Percentiles rank a stretch among this genome's conserved stretches.
These are phyloP conservation scores for Phytophthora cryptogea DNA, from an alignment of 352 stramenopile species.

Conservation along the genomic window DNA sequence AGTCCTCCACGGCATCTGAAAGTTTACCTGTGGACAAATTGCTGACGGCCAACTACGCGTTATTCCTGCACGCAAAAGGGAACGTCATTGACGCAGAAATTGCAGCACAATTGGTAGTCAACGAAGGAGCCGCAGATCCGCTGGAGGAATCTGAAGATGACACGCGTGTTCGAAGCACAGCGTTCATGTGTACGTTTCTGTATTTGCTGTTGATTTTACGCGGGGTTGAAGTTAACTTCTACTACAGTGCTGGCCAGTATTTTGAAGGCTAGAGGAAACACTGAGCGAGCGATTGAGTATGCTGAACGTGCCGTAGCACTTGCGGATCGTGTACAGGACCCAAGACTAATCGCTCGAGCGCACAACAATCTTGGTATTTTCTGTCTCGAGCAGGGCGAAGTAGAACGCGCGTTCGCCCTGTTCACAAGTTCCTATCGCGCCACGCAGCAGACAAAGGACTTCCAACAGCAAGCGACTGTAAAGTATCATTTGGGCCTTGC, in stretches of 20 bases:
- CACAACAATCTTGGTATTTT: constrained; percentile 50
- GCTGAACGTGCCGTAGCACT: constrained; percentile 27
- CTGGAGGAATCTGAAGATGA: constrained; percentile 21
- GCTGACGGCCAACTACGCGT: constrained; percentile 48
- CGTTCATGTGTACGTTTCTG: constrained; percentile 30
- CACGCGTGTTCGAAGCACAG: constrained; percentile 27
- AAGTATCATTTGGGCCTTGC: constrained; percentile 54
- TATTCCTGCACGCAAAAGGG: constrained; percentile 46
- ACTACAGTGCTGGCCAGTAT: constrained; percentile 37
- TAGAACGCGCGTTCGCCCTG: constrained; percentile 32
- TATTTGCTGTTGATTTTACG: background rate
- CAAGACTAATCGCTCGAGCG: constrained; percentile 32
- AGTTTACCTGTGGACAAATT: constrained; percentile 25
- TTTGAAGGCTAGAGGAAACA: constrained; percentile 26
- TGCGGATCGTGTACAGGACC: constrained; percentile 25
- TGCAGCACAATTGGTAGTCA: constrained; percentile 31
- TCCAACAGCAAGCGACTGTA: constrained; percentile 38
- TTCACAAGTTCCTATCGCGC: constrained; percentile 45
- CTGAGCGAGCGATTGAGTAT: constrained; percentile 21
- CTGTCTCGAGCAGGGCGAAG: constrained; percentile 35
- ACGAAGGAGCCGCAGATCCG: constrained; percentile 15
- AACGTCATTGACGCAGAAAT: constrained; percentile 36
- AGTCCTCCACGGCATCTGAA: background rate
- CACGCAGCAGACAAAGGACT: constrained; percentile 29
- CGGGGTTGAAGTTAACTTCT: constrained; percentile 1